These are phyloP conservation scores for Fusarium drepaniforme DNA, from an alignment of 2,329 filamentous ascomycete genomes.

Conservation along the genomic window DNA sequence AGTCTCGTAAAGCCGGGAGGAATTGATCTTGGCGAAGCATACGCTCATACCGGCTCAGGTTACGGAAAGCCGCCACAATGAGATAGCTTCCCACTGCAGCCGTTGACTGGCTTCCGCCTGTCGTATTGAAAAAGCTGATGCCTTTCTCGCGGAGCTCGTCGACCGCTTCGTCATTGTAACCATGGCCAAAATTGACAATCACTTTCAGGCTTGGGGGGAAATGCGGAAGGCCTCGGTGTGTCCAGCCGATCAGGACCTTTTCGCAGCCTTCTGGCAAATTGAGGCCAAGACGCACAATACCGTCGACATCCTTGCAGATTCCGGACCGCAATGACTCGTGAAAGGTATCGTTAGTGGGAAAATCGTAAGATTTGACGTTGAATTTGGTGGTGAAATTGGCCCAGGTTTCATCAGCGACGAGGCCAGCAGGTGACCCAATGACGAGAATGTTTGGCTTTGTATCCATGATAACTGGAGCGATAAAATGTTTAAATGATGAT, in stretches of 20 bases:
- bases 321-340: background rate
- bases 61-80: background rate
- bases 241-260: background rate
- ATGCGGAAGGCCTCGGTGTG: background rate
- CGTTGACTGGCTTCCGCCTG: background rate
- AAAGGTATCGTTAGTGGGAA: background rate
- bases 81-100: background rate
- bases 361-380: background rate
- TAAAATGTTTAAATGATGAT: background rate
- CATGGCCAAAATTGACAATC: background rate
- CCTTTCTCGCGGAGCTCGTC: background rate
- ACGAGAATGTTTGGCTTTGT: background rate
- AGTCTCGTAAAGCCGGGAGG: background rate
- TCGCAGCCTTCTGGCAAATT: background rate
- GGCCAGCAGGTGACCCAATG: background rate
- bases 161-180: background rate
- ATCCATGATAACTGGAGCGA: background rate
- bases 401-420: background rate
- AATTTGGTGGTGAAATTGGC: background rate
- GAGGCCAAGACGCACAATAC: background rate
- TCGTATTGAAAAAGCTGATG: background rate
- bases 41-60: background rate
- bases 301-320: background rate
- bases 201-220: background rate
- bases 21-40: background rate